Percentiles rank a stretch among this genome's conserved stretches.
Conservation (phyloP, 2,329 filamentous ascomycete species). For the Pestalotiopsis fici region DNA sequence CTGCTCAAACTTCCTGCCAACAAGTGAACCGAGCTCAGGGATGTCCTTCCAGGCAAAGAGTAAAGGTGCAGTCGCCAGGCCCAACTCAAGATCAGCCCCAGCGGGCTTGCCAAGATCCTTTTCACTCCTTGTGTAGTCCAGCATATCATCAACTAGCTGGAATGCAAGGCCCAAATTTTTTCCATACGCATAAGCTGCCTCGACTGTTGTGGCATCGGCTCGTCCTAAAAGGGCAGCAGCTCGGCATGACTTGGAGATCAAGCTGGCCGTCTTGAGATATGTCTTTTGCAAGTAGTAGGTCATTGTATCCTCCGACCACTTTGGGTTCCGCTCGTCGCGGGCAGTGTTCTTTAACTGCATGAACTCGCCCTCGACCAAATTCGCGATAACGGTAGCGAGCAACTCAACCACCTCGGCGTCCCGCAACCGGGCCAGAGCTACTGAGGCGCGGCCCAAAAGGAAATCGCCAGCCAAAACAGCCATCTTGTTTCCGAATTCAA, state of each 20-base stretch:
- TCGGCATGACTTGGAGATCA: conserved; percentile 95
- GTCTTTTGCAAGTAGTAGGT: conserved; percentile 97
- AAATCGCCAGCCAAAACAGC: conserved; percentile 98
- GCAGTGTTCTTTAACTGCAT: conserved; percentile 99
- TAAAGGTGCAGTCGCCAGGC: conserved; percentile 89
- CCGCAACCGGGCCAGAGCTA: conserved; percentile 84
- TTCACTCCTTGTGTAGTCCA: conserved; percentile 89
- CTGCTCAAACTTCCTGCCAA: conserved; percentile 84
- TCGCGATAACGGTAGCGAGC: conserved; percentile 93
- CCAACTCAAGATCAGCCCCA: conserved; percentile 89
- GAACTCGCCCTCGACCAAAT: conserved; percentile 97
- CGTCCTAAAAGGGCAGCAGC: conserved; percentile 85
- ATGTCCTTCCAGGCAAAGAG: conserved; percentile 95
- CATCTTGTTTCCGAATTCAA: conserved; percentile 99
- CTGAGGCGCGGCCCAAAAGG: conserved; percentile 86
- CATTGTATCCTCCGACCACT: conserved; percentile 86
- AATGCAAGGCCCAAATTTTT: conserved; percentile 94
- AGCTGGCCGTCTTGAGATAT: conserved; percentile 91
- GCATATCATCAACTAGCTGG: conserved; percentile 96
- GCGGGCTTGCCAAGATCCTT: conserved; percentile 91
- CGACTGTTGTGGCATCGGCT: conserved; percentile 75
- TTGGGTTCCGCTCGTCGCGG: conserved; percentile 78
- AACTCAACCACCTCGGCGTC: conserved; percentile 95
- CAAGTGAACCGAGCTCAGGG: conserved; percentile 79
- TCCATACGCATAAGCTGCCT: conserved; percentile 89